Percentiles rank a stretch among this genome's conserved stretches.
Evolutionary conservation across 2,329 filamentous ascomycete genomes (phyloP).

Genomic region (Pseudogymnoascus sp.): DNA sequence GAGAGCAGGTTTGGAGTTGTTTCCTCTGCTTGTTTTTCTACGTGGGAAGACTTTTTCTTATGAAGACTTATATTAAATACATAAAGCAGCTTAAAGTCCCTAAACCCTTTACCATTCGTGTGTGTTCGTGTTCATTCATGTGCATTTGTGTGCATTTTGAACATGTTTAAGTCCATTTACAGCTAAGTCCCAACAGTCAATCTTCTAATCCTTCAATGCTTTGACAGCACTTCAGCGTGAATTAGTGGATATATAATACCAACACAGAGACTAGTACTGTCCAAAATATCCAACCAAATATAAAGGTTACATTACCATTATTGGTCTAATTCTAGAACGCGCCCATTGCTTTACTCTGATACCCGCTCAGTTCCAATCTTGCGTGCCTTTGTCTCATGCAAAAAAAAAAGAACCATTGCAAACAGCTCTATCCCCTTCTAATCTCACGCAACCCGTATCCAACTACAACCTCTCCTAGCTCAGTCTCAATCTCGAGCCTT

Average conservation of each 20-base stretch:
- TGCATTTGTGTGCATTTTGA: neutral
- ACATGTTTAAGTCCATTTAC: neutral
- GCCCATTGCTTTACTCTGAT: neutral
- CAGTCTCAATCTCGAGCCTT: too few relatives aligned
- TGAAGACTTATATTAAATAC: neutral
- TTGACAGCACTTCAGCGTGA: neutral
- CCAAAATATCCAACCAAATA: too few relatives aligned
- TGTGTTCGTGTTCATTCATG: neutral
- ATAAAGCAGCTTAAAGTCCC: neutral
- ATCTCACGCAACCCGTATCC: too few relatives aligned
- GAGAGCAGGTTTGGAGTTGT: neutral
- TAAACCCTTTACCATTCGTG: neutral
- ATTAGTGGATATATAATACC: neutral
- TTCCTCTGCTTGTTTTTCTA: neutral
- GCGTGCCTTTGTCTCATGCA: too few relatives aligned
- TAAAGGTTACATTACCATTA: neutral
- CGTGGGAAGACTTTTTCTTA: neutral
- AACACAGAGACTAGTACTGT: neutral
- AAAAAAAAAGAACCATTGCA: too few relatives aligned
- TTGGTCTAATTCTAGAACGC: neutral
- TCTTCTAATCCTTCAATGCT: neutral
- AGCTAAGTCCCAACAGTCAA: neutral
- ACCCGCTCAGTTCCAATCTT: too few relatives aligned
- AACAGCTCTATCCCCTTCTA: too few relatives aligned
- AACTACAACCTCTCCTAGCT: too few relatives aligned